phyloP scores from a whole-genome alignment of 2,329 filamentous ascomycete species.

The Colletotrichum navitas region DNA sequence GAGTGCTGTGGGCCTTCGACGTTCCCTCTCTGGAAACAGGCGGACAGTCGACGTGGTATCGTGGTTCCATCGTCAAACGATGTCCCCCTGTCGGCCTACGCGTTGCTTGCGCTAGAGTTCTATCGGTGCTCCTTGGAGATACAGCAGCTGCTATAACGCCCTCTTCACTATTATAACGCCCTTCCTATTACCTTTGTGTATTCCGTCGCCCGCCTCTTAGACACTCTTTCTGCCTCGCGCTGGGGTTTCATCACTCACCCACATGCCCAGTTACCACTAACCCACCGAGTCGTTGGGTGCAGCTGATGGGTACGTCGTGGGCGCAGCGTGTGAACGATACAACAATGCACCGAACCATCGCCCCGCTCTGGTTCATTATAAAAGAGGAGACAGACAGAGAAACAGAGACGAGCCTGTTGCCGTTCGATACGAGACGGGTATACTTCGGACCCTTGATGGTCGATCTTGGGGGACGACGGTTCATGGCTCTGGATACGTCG shows the following conservation, averaged over 20 bases:
- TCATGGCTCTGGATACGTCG: conserved; percentile 1
- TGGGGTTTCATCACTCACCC: conserved; percentile 17
- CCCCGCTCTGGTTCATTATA: neutral
- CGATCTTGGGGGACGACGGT: conserved; percentile 4
- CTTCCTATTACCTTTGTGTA: conserved; percentile 9
- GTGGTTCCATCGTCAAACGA: conserved; percentile 7
- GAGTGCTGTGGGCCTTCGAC: conserved; percentile 12
- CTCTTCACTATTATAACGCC: conserved; percentile 17
- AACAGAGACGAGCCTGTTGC: neutral
- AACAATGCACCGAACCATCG: neutral
- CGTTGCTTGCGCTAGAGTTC: conserved; percentile 5
- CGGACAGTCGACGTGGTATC: conserved; percentile 15
- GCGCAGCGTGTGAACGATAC: conserved; percentile 16
- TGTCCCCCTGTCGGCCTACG: conserved; percentile 24
- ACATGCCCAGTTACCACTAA: neutral
- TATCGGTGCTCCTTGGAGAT: conserved; percentile 13
- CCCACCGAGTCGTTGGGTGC: neutral
- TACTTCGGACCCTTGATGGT: neutral
- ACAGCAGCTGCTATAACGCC: conserved; percentile 9
- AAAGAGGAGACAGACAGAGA: neutral
- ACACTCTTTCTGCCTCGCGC: conserved; percentile 8
- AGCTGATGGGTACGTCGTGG: conserved; percentile 3
- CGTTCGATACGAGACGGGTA: conserved; percentile 10
- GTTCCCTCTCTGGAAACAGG: conserved; percentile 14
- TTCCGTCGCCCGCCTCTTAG: neutral